A percentile compares a stretch with the other conserved stretches of the same genome.
Evolutionary conservation across 352 stramenopile species (phyloP).

Genomic region (Globisporangium megalacanthum): DNA sequence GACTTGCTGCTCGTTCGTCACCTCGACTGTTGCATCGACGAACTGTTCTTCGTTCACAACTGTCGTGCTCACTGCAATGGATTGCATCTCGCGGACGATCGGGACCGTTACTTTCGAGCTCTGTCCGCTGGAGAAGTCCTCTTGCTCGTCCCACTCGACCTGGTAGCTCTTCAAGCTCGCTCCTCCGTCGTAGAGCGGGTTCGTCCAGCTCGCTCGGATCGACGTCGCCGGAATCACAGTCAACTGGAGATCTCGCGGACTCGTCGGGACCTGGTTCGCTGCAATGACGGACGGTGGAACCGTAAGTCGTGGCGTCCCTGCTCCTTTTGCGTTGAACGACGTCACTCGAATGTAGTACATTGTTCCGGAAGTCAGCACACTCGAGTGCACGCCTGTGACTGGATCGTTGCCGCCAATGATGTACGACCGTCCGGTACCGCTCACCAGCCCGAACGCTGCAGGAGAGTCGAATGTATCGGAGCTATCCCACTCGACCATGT

Average conservation of each 20-base stretch:
- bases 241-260: constrained; percentile 49
- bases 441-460: constrained; percentile 58
- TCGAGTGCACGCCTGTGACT: constrained; percentile 88
- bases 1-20: constrained; percentile 96
- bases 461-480: constrained; percentile 88
- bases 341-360: constrained; percentile 77
- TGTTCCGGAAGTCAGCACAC: constrained; percentile 68
- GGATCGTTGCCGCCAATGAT: constrained; percentile 92
- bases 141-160: constrained; percentile 80
- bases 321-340: constrained; percentile 72
- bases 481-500: constrained; percentile 95
- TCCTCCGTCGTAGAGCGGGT: constrained; percentile 90
- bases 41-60: constrained; percentile 93
- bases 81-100: constrained; percentile 90
- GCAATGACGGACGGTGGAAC: constrained; percentile 40
- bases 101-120: constrained; percentile 64
- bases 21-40: constrained; percentile 89
- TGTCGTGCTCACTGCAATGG: constrained; percentile 65
- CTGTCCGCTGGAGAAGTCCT: constrained; percentile 67
- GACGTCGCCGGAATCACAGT: constrained; percentile 61
- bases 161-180: constrained; percentile 68
- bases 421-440: constrained; percentile 44
- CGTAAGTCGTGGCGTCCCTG: constrained; percentile 36
- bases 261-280: constrained; percentile 57
- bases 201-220: constrained; percentile 78